Base-by-base conservation (phyloP, 2,329 filamentous ascomycete species). In the Phoma sp. region DNA sequence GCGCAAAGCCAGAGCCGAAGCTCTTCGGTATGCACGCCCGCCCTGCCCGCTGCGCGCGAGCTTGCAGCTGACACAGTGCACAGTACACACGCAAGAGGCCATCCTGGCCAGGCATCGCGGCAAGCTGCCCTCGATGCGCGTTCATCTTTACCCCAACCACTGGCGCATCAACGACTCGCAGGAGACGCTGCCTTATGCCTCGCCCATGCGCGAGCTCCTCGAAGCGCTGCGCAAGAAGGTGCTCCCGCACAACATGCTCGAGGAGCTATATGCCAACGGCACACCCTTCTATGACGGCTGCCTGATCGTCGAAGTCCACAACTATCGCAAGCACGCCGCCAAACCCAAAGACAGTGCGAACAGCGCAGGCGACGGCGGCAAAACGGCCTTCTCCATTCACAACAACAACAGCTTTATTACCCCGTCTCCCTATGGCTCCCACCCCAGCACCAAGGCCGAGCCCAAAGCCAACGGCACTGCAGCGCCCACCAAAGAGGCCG, bases 391-490 rank as follows among this genome's bases (percentile, higher is more conserved):
- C 59, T 97, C 93, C 0, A 88, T 99, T 39, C 93, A 99, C 74
- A 96, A 96, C 72, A 90, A 93, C 72, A 96, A 92, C 68, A 87
- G 87, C 57, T 95, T 91, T 67, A 82, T 98, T 42, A 97, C 93
- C 0, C 95, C 93, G 0, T 98, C 95, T 0, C 86, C 93, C 0
- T 92, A 89, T 70, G 89, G 86, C 0, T 87, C 91, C 0, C 96
- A 88, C 69, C 91, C 79, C 1, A 68, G 53, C 61, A 55, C 58
- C 47, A 61, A 74, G 62, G 36, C 60, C 33, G 57, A 61, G 18
- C 52, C 62, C 13, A 72, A 71, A 52, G 44, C 71, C 33, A 59
- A 59, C 14, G 61, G 60, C 42, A 42, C 60, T 18, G 65, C 66
- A 24, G 60, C 57, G 29, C 64, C 57, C 48, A 58, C 43, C 49